A percentile compares a stretch with the other conserved stretches of the same genome.
These are phyloP conservation scores for Phialophora chinensis DNA, from an alignment of 2,329 filamentous ascomycete genomes.

Conservation along the genomic window DNA sequence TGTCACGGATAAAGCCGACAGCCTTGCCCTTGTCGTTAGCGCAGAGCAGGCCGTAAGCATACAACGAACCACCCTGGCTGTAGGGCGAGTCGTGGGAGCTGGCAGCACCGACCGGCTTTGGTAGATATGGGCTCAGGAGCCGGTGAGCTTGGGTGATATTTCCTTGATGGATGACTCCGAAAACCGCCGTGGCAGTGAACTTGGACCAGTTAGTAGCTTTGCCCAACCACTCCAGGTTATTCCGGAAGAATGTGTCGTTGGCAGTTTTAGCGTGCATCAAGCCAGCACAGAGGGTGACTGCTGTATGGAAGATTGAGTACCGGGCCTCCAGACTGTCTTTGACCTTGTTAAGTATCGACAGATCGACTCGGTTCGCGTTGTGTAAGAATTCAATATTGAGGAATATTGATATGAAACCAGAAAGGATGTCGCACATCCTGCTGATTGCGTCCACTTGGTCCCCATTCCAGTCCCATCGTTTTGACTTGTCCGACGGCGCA, in stretches of 20 bases:
- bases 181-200: conserved; percentile 93
- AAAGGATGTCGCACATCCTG: conserved; percentile 68
- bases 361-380: conserved; percentile 91
- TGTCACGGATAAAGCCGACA: conserved; percentile 53
- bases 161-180: conserved; percentile 95
- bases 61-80: conserved; percentile 93
- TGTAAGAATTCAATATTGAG: conserved; percentile 96
- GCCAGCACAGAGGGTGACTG: conserved; percentile 95
- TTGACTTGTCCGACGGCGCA: conserved; percentile 58
- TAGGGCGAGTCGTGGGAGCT: conserved; percentile 85
- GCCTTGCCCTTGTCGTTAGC: conserved; percentile 96
- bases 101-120: conserved; percentile 67
- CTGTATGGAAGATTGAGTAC: conserved; percentile 98
- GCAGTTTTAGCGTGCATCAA: conserved; percentile 99
- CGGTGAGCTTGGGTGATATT: conserved; percentile 94
- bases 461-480: conserved; percentile 47
- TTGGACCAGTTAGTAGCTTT: conserved; percentile 99
- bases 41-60: conserved; percentile 94
- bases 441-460: conserved; percentile 62
- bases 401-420: conserved; percentile 91
- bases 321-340: conserved; percentile 93
- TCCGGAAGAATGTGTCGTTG: conserved; percentile 97
- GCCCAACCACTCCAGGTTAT: conserved; percentile 96
- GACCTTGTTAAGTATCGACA: conserved; percentile 92
- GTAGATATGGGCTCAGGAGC: conserved; percentile 91